These are phyloP conservation scores for Pythium aphanidermatum DNA, from an alignment of 352 stramenopile genomes.

Conservation along the genomic window DNA sequence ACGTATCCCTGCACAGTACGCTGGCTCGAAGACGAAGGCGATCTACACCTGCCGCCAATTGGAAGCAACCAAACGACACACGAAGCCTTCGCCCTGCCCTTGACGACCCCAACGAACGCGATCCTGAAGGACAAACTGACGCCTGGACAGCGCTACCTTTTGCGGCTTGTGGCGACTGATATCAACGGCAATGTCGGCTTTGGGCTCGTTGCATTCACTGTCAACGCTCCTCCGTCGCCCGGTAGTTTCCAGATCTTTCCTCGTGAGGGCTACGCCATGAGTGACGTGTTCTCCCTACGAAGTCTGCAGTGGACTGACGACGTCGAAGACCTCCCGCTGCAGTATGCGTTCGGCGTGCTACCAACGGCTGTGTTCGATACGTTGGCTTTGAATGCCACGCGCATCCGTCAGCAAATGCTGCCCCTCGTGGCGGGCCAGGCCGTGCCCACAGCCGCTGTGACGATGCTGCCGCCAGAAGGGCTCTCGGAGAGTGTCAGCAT, in stretches of 20 bases:
- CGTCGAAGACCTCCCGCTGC: slow-evolving; percentile 42
- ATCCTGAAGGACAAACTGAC: slow-evolving; percentile 54
- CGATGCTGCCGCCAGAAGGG: slow-evolving; percentile 35
- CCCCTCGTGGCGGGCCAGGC: slow-evolving; percentile 38
- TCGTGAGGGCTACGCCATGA: slow-evolving; percentile 37
- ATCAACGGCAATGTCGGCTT: slow-evolving; percentile 51
- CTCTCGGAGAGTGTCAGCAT: slow-evolving; percentile 26
- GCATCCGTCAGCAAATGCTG: slow-evolving; percentile 24
- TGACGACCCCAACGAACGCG: slow-evolving; percentile 44
- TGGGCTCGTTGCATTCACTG: slow-evolving; percentile 33
- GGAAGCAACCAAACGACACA: slow-evolving; percentile 21
- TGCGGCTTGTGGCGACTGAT: slow-evolving; percentile 51
- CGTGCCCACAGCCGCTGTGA: slow-evolving; percentile 22
- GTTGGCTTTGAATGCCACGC: slow-evolving; percentile 15
- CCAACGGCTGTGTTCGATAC: slow-evolving; percentile 22
- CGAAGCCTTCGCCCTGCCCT: slow-evolving; percentile 42
- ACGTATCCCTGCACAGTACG: slow-evolving; percentile 51
- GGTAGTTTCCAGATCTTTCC: slow-evolving; percentile 43
- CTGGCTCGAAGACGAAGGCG: slow-evolving; percentile 55
- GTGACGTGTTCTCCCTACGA: slow-evolving; percentile 42
- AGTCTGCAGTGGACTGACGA: slow-evolving; percentile 65
- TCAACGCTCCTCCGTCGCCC: slow-evolving; percentile 58
- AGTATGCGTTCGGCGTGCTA: slow-evolving; percentile 56
- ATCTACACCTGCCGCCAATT: slow-evolving; percentile 32
- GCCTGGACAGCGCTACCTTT: slow-evolving; percentile 52